Base-by-base conservation (phyloP, 345 rosid species). In the Rhizophora mangle region DNA sequence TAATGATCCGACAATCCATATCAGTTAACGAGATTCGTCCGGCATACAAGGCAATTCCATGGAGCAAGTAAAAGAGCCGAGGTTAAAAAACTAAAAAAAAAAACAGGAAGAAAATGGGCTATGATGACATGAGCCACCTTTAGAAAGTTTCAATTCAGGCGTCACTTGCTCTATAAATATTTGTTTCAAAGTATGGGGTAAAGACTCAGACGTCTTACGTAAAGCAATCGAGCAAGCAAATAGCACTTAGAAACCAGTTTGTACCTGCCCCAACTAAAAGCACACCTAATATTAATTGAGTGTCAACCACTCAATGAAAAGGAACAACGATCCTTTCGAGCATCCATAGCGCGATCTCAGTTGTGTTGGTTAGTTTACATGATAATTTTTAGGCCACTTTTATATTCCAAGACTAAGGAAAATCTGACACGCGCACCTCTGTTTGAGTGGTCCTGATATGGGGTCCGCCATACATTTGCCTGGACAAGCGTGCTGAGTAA, bases 231-330 rank as follows among this genome's bases (percentile, higher is more conserved):
- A 49, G 32, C 58, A 71, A 71, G 27, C 53, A 57, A 64, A 57
- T 53, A 51, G 71, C 34, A 26, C 20, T 60, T 65, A 5, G 61
- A 69, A 70, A 63, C 80, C 51, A 64, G 70, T 62, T 73, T 43
- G 15, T 73, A 84, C 85, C 88, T 82, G 82, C 85, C 59, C 84
- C 88, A 84, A 80, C 88, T 69, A 79, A 72, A 73, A 55, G 51
- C 74, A 72, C 49, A 77, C 82, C 81, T 69, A 74, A 78, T 65
- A 21, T 51, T 58, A 55, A 56, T 51, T 31, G 34, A 18, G 32
- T 36, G 56, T 53, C 64, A 72, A 55, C 70, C 68, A 61, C 70
- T 63, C 63, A 20, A 67, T 30, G 39, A 31, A 62, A 11, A 6
- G 24, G 69, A 5, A 24, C 51, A 57, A 55, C 8, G 37, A 34